Conservation (phyloP, 129 eudicot species). For the Centaurea solstitialis region DNA sequence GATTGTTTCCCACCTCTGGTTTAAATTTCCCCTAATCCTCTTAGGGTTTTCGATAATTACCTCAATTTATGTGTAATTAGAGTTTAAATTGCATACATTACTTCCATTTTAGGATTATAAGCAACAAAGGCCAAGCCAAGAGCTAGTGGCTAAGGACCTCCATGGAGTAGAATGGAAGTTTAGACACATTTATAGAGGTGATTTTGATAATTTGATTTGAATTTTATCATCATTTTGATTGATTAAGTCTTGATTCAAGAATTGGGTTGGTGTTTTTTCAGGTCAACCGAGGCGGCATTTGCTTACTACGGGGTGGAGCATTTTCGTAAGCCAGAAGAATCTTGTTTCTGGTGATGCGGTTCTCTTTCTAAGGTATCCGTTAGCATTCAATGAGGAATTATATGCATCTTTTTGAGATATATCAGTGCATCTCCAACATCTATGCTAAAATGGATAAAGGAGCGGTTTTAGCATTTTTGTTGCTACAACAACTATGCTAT, state of each 20-base stretch:
- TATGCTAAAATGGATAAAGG: no score
- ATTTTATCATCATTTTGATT: neutral
- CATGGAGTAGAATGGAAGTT: conserved; percentile 94
- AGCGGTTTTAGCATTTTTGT: no score
- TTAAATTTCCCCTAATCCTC: neutral
- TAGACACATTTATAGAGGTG: conserved; percentile 89
- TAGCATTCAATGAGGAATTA: conserved; percentile 8
- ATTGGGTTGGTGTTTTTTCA: conserved; percentile 20
- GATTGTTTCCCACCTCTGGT: conserved; percentile 88
- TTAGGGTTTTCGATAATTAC: neutral
- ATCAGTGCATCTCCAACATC: no score
- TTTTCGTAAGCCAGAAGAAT: conserved; percentile 88
- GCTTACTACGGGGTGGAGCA: conserved; percentile 94
- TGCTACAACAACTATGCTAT: no score
- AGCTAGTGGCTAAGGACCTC: conserved; percentile 79
- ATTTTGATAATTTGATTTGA: neutral
- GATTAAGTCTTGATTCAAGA: neutral
- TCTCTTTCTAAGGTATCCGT: conserved; percentile 73
- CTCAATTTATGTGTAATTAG: neutral
- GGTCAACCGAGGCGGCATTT: conserved; percentile 96
- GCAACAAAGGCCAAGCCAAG: conserved; percentile 87
- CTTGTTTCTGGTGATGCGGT: conserved; percentile 92
- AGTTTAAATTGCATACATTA: neutral
- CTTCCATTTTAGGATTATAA: conserved; percentile 54
- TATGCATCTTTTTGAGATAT: conserved; percentile 10